Evolutionary conservation across 208 protist species (phyloP), one percentile per base, ranked within the genome.

Genomic region (Leishmania turanica): DNA sequence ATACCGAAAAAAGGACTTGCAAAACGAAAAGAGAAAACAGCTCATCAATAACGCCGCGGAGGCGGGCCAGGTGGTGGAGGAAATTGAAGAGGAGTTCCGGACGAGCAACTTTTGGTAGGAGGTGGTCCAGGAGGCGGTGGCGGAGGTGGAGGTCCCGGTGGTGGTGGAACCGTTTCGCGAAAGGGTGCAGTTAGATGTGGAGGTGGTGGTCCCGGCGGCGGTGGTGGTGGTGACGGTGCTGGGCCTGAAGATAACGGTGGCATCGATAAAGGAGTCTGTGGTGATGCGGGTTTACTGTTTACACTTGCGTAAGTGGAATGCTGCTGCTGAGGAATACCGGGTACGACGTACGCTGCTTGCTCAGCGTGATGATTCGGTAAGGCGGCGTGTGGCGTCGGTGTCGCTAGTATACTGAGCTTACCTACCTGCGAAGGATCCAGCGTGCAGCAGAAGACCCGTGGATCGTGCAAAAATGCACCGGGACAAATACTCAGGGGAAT

Each of bases 401-500:
- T 79, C 17, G 68, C 70, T 24, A 82, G 11, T 19, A 86, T 86
- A 34, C 21, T 66, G 19, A 86, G 78, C 56, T 85, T 87, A 21
- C 87, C 89, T 13, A 94, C 81, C 40, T 89, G 82, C 3, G 66
- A 83, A 24, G 87, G 86, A 73, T 92, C 89, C 7, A 92, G 56
- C 45, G 77, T 85, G 49, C 88, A 91, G 77, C 86, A 95, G 64
- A 92, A 92, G 0, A 89, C 87, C 24, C 89, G 88, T 11, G 91
- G 89, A 74, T 95, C 91, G 66, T 80, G 85, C 54, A 92, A 45
- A 83, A 90, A 95, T 34, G 85, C 81, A 21, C 77, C 42, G 1
- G 91, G 91, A 58, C 88, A 95, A 31, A 95, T 79, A 42, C 74
- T 75, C 2, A 92, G 34, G 15, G 91, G 91, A 85, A 95, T 95